Percentiles rank a stretch among this genome's conserved stretches.
Conservation (phyloP, 345 rosid species). For the Eucalyptus melliodora region DNA sequence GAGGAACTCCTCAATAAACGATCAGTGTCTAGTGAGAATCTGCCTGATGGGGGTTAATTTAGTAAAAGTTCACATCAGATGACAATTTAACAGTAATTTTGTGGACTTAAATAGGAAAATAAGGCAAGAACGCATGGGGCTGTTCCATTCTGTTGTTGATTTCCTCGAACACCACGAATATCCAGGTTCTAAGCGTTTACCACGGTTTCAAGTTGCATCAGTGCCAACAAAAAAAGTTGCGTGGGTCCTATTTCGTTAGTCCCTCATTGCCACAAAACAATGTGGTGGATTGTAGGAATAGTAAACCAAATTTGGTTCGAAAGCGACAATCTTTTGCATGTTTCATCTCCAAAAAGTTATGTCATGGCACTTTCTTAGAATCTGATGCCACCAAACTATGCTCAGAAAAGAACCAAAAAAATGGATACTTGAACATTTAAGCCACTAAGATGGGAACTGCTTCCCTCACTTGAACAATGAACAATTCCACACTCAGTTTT, state of each 20-base stretch:
- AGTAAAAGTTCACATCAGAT: neutral
- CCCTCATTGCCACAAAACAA: no score
- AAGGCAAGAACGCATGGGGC: neutral
- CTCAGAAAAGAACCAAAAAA: neutral
- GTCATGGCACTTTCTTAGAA: neutral
- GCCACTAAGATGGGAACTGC: neutral
- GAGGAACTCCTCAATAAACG: no score
- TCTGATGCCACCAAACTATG: neutral
- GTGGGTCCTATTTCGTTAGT: no score
- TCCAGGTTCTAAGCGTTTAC: neutral
- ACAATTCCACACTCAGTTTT: neutral
- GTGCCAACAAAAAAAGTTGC: neutral
- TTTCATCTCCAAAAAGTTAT: neutral
- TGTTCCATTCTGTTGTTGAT: neutral
- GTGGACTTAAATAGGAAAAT: neutral
- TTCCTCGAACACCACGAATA: neutral
- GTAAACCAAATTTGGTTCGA: no score
- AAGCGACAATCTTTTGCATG: neutral
- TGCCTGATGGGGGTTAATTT: neutral
- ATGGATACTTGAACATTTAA: neutral
- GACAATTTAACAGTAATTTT: neutral
- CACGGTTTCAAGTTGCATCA: neutral
- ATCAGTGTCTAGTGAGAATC: no score
- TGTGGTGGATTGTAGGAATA: no score
- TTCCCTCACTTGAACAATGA: neutral